Evolutionary conservation across 345 rosid species (phyloP).

Genomic region (Kernera saxatilis): DNA sequence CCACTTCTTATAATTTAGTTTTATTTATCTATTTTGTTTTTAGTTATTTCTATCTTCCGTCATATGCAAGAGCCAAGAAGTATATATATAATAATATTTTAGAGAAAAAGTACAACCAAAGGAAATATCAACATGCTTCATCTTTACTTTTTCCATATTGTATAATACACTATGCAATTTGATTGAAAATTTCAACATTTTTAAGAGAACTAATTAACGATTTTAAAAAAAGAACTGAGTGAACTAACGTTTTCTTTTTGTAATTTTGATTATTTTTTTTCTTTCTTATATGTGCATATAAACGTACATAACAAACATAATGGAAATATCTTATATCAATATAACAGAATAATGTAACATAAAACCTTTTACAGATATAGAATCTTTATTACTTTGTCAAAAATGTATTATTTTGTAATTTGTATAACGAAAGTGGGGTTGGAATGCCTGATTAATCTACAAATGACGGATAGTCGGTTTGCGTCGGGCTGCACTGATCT

Average conservation of each 20-base stretch:
- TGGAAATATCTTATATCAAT: not conserved
- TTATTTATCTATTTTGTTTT: not conserved
- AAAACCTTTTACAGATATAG: not conserved
- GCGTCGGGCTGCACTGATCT: too few relatives aligned
- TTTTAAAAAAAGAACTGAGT: too few relatives aligned
- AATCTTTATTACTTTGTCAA: not conserved
- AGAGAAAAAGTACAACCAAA: not conserved
- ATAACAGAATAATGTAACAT: slow-evolving; percentile 2
- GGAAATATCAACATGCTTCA: slow-evolving; percentile 4
- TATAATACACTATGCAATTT: not conserved
- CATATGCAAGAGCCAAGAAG: not conserved
- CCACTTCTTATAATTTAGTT: not conserved
- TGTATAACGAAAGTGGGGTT: slow-evolving; percentile 14
- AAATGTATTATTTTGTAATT: not conserved
- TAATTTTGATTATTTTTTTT: not conserved
- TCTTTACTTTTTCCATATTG: not conserved
- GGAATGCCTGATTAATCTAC: too few relatives aligned
- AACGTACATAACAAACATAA: not conserved
- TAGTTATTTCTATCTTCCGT: not conserved
- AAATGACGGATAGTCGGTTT: too few relatives aligned
- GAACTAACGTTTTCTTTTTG: not conserved
- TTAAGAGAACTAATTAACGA: too few relatives aligned
- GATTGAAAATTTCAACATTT: not conserved
- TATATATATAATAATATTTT: not conserved
- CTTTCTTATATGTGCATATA: not conserved